phyloP scores from a whole-genome alignment of 495 filamentous ascomycete genomes.

The Corynascus novoguineensis region DNA sequence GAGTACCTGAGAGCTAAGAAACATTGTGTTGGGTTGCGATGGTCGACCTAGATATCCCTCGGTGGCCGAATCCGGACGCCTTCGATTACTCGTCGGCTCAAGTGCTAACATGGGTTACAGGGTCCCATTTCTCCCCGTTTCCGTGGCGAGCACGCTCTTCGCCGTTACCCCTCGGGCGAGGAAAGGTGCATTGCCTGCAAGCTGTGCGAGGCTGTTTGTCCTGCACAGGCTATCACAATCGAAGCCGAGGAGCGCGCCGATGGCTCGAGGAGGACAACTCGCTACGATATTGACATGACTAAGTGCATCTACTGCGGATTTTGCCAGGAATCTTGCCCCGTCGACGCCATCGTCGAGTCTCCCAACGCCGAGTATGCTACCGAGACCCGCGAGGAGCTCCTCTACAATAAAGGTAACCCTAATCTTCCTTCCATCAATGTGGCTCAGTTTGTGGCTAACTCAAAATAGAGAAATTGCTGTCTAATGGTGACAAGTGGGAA shows the following conservation, averaged over 20 bases:
- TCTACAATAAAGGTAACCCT: conserved; percentile 91
- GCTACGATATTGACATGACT: conserved; percentile 99
- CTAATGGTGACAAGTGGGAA: conserved; percentile 97
- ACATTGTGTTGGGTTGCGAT: not conserved
- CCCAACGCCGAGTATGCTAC: conserved; percentile 98
- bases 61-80: too few species aligned
- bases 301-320: conserved; percentile 99
- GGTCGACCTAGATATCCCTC: too few species aligned
- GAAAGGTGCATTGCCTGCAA: conserved; percentile 99
- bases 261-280: conserved; percentile 86
- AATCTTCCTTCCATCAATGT: too few species aligned
- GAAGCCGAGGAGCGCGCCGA: conserved; percentile 97
- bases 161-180: conserved; percentile 93
- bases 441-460: conserved; percentile 12
- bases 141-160: conserved; percentile 92
- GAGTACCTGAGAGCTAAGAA: not conserved
- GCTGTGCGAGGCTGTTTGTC: conserved; percentile 96
- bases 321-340: conserved; percentile 98
- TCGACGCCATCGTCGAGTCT: conserved; percentile 95
- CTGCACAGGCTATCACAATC: conserved; percentile 94
- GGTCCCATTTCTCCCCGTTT: conserved; percentile 97
- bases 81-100: too few species aligned
- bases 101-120: conserved; percentile 26
- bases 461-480: conserved; percentile 58
- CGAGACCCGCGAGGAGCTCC: conserved; percentile 90